These are phyloP conservation scores for Ambrosiella cleistominuta DNA, from an alignment of 2,329 filamentous ascomycete species.

Conservation along the genomic window DNA sequence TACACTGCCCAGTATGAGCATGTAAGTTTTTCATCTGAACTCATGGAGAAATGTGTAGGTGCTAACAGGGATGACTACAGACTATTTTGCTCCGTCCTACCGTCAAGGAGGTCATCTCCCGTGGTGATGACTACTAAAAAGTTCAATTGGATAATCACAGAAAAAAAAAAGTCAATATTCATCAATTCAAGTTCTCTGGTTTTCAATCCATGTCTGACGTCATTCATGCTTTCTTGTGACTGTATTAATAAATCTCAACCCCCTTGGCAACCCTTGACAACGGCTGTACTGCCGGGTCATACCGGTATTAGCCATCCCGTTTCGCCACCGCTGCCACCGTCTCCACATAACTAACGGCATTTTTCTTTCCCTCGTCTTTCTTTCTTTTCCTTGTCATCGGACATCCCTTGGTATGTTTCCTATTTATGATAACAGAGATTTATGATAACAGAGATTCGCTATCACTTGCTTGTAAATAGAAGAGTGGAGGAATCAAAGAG, in stretches of 20 bases:
- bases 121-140: constrained; percentile 55
- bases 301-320: no score
- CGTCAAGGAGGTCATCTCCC: constrained; percentile 64
- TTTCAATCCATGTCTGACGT: no score
- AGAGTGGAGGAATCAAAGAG: neutral
- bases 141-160: neutral
- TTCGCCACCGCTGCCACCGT: no score
- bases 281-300: no score
- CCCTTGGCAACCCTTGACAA: no score
- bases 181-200: neutral
- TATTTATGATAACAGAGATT: neutral
- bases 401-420: no score
- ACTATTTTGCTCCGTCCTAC: constrained; percentile 53
- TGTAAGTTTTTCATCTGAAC: constrained; percentile 36
- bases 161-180: neutral
- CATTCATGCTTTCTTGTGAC: no score
- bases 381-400: no score
- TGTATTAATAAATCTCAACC: no score
- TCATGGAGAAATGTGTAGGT: neutral
- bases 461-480: constrained; percentile 1
- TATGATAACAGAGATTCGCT: neutral
- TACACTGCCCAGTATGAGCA: constrained; percentile 83
- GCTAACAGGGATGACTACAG: constrained; percentile 20
- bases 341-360: no score
- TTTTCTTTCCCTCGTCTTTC: no score